Evolutionary conservation across 495 filamentous ascomycete genomes (phyloP), one percentile per base, ranked within the genome.

Genomic region (Trichoderma virens): DNA sequence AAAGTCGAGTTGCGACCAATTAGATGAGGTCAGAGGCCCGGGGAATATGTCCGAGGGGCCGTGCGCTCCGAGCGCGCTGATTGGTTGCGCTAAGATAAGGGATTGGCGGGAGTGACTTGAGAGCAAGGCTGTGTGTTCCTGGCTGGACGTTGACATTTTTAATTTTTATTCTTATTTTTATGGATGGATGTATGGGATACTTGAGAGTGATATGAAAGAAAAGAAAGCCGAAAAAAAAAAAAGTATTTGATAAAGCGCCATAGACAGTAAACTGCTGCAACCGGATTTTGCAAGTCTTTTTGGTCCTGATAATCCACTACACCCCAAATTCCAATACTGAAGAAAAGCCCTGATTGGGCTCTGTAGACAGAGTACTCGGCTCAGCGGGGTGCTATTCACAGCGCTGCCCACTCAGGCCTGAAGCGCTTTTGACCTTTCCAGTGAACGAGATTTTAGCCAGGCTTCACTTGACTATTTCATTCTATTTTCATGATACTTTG

Each of bases 1-100:
- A 61, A 61, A 61, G 59, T n/a, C 31, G 20, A 27, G 59, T 35
- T 61, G 59, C 59, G 59, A 61, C 59, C 59, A 61, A 61, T 61
- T 34, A 31, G 14, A 61, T 61, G 31, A 61, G 59, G 35, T 61
- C 59, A 61, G 59, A 34, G 31, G 28, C 31, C n/a, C n/a, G 8
- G 20, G 59, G 31, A 30, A 39, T 61, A 56, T 27, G 25, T 8
- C 23, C 51, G 51, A 56, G 25, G 51, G 51, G 28, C 51, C 51
- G 51, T 39, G 31, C 31, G 31, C 59, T 61, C 7, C 20, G 59
- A 18, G 20, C 5, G 5, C 18, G 16, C 59, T 61, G 59, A 61
- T 61, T 35, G 59, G 59, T 9, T 38, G 59, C 6, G 59, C 35
- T 41, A 41, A 41, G 38, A 41, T 41, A 41, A 41, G 35, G 5